These are phyloP conservation scores for Emmonsiellopsis sp. DNA, from an alignment of 2,329 filamentous ascomycete species.

Conservation along the genomic window DNA sequence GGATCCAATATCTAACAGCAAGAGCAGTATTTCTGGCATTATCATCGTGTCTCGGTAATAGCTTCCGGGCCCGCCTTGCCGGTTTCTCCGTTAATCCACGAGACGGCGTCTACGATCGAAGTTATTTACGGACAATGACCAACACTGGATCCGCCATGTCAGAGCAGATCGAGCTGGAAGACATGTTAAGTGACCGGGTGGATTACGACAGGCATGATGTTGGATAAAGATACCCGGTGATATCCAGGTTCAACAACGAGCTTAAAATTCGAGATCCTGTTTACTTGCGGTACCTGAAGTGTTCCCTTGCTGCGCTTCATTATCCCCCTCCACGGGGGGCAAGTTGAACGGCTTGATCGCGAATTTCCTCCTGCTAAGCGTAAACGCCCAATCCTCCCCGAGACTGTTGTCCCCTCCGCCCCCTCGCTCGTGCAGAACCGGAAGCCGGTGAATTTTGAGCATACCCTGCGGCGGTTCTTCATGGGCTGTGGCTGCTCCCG, in stretches of 20 bases:
- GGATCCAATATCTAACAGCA: background rate
- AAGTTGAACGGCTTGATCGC: conserved; percentile 82
- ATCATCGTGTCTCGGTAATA: conserved; percentile 48
- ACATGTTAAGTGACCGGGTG: conserved; percentile 44
- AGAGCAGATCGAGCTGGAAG: conserved; percentile 55
- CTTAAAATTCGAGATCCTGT: conserved; percentile 64
- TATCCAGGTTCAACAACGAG: background rate
- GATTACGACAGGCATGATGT: conserved; percentile 16
- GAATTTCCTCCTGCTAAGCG: conserved; percentile 72
- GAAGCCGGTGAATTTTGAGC: conserved; percentile 71
- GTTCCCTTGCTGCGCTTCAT: conserved; percentile 47
- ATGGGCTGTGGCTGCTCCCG: conserved; percentile 46
- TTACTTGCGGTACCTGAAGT: conserved; percentile 13
- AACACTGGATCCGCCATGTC: conserved; percentile 46
- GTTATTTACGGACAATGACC: conserved; percentile 49
- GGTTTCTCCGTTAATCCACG: conserved; percentile 36
- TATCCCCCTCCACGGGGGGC: conserved; percentile 74
- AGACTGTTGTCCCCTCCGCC: conserved; percentile 63
- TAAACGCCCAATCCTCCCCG: conserved; percentile 84
- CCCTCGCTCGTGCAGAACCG: conserved; percentile 79
- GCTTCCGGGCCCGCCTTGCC: conserved; percentile 40
- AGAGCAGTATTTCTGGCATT: conserved; percentile 41
- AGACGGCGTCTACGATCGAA: conserved; percentile 43
- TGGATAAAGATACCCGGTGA: background rate
- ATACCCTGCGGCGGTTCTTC: conserved; percentile 80